phyloP scores from a whole-genome alignment of 139 green algal species.

The Chlamydomonas schloesseri region DNA sequence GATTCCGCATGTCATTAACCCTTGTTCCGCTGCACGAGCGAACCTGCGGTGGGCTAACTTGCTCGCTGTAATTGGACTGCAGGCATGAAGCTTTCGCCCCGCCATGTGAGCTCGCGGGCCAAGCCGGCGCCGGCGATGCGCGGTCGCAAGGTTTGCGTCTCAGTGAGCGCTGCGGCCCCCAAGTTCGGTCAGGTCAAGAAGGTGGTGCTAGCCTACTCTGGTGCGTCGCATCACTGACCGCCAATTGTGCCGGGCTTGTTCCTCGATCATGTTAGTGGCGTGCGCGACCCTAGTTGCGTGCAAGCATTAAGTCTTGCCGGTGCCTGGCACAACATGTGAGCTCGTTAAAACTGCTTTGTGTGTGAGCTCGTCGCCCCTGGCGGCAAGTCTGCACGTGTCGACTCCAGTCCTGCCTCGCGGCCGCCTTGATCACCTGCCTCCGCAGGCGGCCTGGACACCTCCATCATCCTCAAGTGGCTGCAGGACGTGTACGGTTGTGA shows the following conservation, averaged over 20 bases:
- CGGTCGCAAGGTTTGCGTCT: constrained; percentile 31
- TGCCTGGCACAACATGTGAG: no score
- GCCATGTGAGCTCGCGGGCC: neutral
- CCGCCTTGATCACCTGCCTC: neutral
- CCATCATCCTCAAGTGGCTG: constrained; percentile 99
- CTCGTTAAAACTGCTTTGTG: neutral
- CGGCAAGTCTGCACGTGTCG: no score
- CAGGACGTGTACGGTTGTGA: constrained; percentile 96
- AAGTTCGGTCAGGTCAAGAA: constrained; percentile 70
- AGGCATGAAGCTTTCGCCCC: no score
- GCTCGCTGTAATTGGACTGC: no score
- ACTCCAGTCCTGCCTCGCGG: neutral
- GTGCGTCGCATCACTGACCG: neutral
- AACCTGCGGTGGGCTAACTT: no score
- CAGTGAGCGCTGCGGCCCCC: neutral
- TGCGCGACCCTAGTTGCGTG: neutral
- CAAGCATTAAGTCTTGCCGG: no score
- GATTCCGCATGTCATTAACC: no score
- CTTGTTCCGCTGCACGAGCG: no score
- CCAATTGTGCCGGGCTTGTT: neutral
- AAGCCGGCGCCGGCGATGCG: constrained; percentile 7
- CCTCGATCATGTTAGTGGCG: neutral
- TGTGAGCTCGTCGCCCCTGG: no score
- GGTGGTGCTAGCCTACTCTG: constrained; percentile 97
- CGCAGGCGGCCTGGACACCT: constrained; percentile 92